phyloP scores from a whole-genome alignment of 192 early-diverging fungal genomes.

The Backusella westeae region DNA sequence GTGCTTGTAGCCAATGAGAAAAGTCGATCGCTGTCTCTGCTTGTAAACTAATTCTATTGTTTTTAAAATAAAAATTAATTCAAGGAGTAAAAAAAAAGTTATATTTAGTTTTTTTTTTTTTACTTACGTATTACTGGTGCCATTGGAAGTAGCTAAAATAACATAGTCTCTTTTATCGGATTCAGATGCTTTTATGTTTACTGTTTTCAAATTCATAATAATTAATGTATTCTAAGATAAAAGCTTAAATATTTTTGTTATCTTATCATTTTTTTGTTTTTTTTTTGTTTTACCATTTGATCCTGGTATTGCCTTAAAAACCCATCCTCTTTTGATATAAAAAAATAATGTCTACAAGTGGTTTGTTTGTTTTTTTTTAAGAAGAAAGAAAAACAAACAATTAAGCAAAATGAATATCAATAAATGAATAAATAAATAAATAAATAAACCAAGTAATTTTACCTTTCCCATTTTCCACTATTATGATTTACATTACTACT shows the following conservation, averaged over 20 bases:
- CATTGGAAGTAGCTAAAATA: slow-evolving; percentile 5
- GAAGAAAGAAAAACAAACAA: neutral
- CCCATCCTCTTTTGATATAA: slow-evolving; percentile 13
- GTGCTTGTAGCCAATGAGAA: slow-evolving; percentile 12
- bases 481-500: slow-evolving; percentile 10
- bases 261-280: neutral
- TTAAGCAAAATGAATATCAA: neutral
- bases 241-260: neutral
- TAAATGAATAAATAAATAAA: neutral
- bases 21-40: slow-evolving; percentile 16
- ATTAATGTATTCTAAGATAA: neutral
- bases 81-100: neutral
- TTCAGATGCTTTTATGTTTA: slow-evolving; percentile 3
- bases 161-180: slow-evolving; percentile 21
- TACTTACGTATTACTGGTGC: slow-evolving; percentile 12
- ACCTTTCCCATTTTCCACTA: slow-evolving; percentile 14
- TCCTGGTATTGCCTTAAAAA: slow-evolving; percentile 12
- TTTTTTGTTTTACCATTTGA: neutral
- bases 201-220: slow-evolving; percentile 10
- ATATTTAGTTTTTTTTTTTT: neutral
- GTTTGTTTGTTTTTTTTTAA: neutral
- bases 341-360: slow-evolving; percentile 14
- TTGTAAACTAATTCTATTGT: slow-evolving; percentile 6
- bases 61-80: neutral
- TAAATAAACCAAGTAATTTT: neutral